Base-by-base conservation (phyloP, 2,329 filamentous ascomycete genomes). In the Colletotrichum eleusines region DNA sequence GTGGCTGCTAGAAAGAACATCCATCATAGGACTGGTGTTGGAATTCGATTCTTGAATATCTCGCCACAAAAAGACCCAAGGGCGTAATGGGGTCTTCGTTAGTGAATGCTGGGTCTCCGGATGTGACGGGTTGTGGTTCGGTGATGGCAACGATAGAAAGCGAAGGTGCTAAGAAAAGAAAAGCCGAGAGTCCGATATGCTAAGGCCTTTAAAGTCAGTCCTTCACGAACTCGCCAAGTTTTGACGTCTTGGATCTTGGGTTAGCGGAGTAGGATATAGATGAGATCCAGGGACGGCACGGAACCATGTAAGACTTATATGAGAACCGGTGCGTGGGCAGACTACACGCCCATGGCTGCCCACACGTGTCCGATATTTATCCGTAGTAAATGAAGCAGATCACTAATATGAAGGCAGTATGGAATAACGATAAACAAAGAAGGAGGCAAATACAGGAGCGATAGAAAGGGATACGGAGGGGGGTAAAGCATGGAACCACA, bases 281-380 rank as follows among this genome's bases (percentile, higher is more conserved):
- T 26, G 28, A 62, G 50, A 53, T 5, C 46, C 67, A 68, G 63
- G n/a, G 57, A 48, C 42, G 59, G 63, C 54, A 63, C 57, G 72
- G 70, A 73, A 66, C 66, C 74, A 74, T 72, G 71, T 69, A 72
- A 73, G 74, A 58, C 65, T 72, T 69, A 72, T 66, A 73, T 63
- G 69, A 63, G 60, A 46, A 42, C 14, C 7, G 55, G 35, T 66
- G 58, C 28, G 69, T 71, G 61, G 71, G 63, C 59, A 71, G 50
- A 38, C 55, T 55, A 40, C 63, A 54, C 70, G 58, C 59, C 60
- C 53, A 46, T 62, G 64, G 7, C 44, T 65, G 57, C 63, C 72
- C 64, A 67, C 68, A 33, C 60, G 73, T 69, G 66, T 74, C 69
- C 74, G 75, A 78, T 51, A 72, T 76, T 78, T 77, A 78, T 53